A percentile compares a stretch with the other conserved stretches of the same genome.
phyloP scores from a whole-genome alignment of 2,329 filamentous ascomycete genomes.

The Pseudogymnoascus sp. region DNA sequence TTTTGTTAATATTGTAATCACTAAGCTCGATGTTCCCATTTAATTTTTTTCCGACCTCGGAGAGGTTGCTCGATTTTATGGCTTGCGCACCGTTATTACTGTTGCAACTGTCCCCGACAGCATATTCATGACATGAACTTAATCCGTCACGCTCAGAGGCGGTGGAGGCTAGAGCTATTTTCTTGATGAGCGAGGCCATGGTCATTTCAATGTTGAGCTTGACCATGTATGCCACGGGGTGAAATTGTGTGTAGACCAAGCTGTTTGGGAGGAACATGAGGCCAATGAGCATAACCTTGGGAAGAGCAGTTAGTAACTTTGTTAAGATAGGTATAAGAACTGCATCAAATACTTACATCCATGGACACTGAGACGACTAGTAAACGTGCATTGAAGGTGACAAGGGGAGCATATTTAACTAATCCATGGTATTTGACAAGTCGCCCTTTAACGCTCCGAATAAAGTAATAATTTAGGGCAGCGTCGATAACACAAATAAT shows the following conservation, averaged over 20 bases:
- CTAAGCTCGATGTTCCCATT: neutral
- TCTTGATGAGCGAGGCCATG: slow-evolving; percentile 32
- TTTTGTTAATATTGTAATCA: neutral
- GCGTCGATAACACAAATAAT: slow-evolving; percentile 42
- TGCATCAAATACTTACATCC: slow-evolving; percentile 26
- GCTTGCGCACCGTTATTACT: neutral
- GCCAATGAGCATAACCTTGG: slow-evolving; percentile 33
- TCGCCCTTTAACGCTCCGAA: slow-evolving; percentile 31
- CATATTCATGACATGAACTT: neutral
- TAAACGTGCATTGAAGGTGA: slow-evolving; percentile 32
- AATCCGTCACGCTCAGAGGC: neutral
- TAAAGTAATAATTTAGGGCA: slow-evolving; percentile 42
- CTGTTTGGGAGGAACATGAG: slow-evolving; percentile 30
- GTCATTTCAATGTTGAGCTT: slow-evolving; percentile 35
- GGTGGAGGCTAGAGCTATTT: slow-evolving; percentile 11
- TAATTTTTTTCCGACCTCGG: neutral
- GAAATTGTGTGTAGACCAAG: slow-evolving; percentile 31
- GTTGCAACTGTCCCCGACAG: neutral
- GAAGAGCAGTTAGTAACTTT: slow-evolving; percentile 23
- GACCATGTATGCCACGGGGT: slow-evolving; percentile 34
- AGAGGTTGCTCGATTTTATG: neutral
- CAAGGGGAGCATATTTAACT: slow-evolving; percentile 31
- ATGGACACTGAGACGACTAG: slow-evolving; percentile 32
- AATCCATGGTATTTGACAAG: slow-evolving; percentile 30
- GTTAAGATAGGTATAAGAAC: slow-evolving; percentile 30